Percentiles rank a stretch among this genome's conserved stretches.
These are phyloP conservation scores for Cyclotella atomus DNA, from an alignment of 108 stramenopile species.

Conservation along the genomic window DNA sequence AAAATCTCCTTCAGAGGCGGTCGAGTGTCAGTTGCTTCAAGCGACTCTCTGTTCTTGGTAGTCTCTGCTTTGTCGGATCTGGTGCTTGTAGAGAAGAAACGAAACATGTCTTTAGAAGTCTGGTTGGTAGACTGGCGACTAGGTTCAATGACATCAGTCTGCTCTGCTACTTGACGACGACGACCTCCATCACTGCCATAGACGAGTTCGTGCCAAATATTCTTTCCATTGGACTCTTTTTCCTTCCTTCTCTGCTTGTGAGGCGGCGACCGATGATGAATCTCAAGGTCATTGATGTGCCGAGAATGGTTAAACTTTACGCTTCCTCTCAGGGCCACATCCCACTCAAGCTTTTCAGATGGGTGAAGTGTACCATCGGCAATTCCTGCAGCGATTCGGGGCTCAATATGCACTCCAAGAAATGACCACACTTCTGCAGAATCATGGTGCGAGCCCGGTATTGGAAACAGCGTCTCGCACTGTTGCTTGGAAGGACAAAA, in stretches of 20 bases:
- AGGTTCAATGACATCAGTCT: too few relatives aligned
- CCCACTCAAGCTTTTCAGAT: conserved; percentile 47
- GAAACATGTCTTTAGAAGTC: conserved; percentile 29
- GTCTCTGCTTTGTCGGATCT: conserved; percentile 10
- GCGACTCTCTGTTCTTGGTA: not conserved
- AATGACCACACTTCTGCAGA: conserved; percentile 44
- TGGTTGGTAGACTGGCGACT: not conserved
- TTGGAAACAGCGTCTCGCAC: conserved; percentile 49
- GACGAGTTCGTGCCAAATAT: conserved; percentile 37
- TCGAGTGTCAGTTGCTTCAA: conserved; percentile 8
- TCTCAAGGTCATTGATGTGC: conserved; percentile 9
- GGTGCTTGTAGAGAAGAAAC: conserved; percentile 37
- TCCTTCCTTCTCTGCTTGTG: not conserved
- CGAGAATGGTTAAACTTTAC: not conserved
- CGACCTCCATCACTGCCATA: conserved; percentile 11
- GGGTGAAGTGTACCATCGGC: conserved; percentile 55
- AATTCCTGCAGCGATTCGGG: conserved; percentile 33
- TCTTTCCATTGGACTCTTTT: conserved; percentile 8
- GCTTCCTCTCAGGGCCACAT: conserved; percentile 8
- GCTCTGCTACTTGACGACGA: too few relatives aligned
- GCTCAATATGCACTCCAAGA: conserved; percentile 43
- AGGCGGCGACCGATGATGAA: conserved; percentile 12
- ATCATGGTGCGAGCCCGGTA: conserved; percentile 30
- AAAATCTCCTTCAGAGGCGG: conserved; percentile 48
- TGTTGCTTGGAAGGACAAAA: conserved; percentile 55